These are phyloP conservation scores for Cystobasidium pallidum DNA, from an alignment of 1,284 basidiomycete species.

Conservation along the genomic window DNA sequence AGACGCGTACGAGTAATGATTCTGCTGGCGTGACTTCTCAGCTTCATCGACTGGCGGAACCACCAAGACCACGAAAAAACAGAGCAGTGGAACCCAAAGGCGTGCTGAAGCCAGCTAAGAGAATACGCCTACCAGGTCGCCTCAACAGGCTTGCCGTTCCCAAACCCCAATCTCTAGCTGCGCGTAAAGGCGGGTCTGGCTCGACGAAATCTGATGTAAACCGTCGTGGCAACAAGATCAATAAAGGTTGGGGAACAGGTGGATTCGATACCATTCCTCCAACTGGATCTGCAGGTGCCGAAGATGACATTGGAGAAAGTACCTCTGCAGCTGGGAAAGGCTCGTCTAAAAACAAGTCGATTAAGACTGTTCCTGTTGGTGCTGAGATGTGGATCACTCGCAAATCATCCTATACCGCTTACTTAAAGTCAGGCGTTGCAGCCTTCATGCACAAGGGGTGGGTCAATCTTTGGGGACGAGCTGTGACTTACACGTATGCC, in stretches of 20 bases:
- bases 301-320: slow-evolving; percentile 15
- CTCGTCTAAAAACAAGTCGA: slow-evolving; percentile 4
- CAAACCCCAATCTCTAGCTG: slow-evolving; percentile 20
- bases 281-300: neutral
- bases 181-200: slow-evolving; percentile 25
- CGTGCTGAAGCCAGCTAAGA: slow-evolving; percentile 30
- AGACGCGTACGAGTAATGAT: neutral
- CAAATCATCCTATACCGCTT: slow-evolving; percentile 48
- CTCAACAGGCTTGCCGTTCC: slow-evolving; percentile 38
- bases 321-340: neutral
- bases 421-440: slow-evolving; percentile 48
- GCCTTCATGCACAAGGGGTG: slow-evolving; percentile 51
- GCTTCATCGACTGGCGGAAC: neutral
- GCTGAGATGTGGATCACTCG: slow-evolving; percentile 49
- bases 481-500: neutral
- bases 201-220: slow-evolving; percentile 34
- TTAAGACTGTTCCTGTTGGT: slow-evolving; percentile 9
- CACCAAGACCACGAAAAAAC: neutral
- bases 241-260: slow-evolving; percentile 42
- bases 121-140: slow-evolving; percentile 21
- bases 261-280: slow-evolving; percentile 30
- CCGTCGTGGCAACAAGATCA: slow-evolving; percentile 42
- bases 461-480: too few relatives aligned
- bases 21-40: neutral
- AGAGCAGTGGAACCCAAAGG: slow-evolving; percentile 9